A percentile compares a stretch with the other conserved stretches of the same genome.
Evolutionary conservation across 1,284 basidiomycete genomes (phyloP).

Genomic region (Apiotrichum gamsii): DNA sequence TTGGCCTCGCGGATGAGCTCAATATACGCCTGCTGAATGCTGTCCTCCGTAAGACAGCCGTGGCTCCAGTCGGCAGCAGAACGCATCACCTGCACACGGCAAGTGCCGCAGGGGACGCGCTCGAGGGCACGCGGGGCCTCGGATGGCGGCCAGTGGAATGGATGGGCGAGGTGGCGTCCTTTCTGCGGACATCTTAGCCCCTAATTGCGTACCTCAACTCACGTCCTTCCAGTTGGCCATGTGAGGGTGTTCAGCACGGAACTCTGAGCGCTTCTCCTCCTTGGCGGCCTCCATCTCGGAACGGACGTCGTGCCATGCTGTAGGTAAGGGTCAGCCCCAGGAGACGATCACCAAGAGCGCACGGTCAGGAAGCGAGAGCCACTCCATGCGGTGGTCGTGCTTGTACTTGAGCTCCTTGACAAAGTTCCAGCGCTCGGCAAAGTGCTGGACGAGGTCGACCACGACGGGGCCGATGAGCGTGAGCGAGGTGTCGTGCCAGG

Average conservation of each 20-base stretch:
- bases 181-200: slow-evolving; percentile 6
- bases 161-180: slow-evolving; percentile 42
- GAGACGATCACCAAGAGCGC: background rate
- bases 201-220: background rate
- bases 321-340: background rate
- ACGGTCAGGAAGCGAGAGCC: slow-evolving; percentile 75
- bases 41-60: slow-evolving; percentile 74
- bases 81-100: slow-evolving; percentile 52
- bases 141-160: slow-evolving; percentile 45
- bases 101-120: slow-evolving; percentile 35
- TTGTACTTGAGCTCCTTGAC: slow-evolving; percentile 51
- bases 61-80: slow-evolving; percentile 88
- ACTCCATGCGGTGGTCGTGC: slow-evolving; percentile 55
- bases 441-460: slow-evolving; percentile 85
- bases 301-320: slow-evolving; percentile 40
- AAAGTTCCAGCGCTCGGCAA: slow-evolving; percentile 60
- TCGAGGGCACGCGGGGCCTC: slow-evolving; percentile 36
- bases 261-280: slow-evolving; percentile 23
- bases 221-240: slow-evolving; percentile 42
- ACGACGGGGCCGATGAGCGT: slow-evolving; percentile 75
- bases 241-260: slow-evolving; percentile 45
- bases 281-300: slow-evolving; percentile 29
- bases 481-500: slow-evolving; percentile 55
- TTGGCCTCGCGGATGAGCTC: slow-evolving; percentile 74
- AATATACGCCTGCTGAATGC: slow-evolving; percentile 74